Evolutionary conservation across 2,329 filamentous ascomycete species (phyloP), one percentile per base, ranked within the genome.

Genomic region (Exserohilum turcica): DNA sequence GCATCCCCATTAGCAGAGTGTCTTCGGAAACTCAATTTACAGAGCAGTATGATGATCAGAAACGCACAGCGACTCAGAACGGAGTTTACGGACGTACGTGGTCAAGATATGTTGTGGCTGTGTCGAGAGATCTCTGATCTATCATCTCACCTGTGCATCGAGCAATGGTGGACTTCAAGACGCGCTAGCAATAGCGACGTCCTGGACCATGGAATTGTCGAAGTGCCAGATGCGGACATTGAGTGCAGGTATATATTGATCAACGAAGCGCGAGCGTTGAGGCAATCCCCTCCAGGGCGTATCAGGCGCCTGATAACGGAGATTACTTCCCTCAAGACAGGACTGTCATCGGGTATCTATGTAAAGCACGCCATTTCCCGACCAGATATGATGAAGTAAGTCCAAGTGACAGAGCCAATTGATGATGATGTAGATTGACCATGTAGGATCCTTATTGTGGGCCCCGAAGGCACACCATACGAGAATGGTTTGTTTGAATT

Each of bases 401-500:
- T 38, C 13, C 19, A 9, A 10, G 8, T 24, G 7, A 24, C 7
- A 7, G 7, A 8, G 19, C 15, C n/a, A 21, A 12, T 18, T 24
- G 18, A 27, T 39, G 4, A 32, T 35, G 19, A 42, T 27, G 16
- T 6, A 28, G 76, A 19, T 51, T 82, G 21, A 42, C 36, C 10
- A 24, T 15, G 19, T 29, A 37, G 47, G 13, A 29, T 40, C 13
- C 32, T 52, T 0, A 80, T 83, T 35, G 67, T 79, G 15, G 81
- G 81, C 0, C 80, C 80, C 0, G 61, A 64, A 5, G 77, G 67
- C n/a, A 82, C 80, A 13, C 81, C 81, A 10, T 83, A 83, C 62
- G 79, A 79, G 52, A 71, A 78, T 38, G 80, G 80, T 0, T 62
- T 82, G 3, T 83, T 81, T 59, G 80, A 82, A 60, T 84, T 83